Evolutionary conservation across 2,329 filamentous ascomycete species (phyloP), one percentile per base, ranked within the genome.

Genomic region (Chrysoporthe deuterocubensis): DNA sequence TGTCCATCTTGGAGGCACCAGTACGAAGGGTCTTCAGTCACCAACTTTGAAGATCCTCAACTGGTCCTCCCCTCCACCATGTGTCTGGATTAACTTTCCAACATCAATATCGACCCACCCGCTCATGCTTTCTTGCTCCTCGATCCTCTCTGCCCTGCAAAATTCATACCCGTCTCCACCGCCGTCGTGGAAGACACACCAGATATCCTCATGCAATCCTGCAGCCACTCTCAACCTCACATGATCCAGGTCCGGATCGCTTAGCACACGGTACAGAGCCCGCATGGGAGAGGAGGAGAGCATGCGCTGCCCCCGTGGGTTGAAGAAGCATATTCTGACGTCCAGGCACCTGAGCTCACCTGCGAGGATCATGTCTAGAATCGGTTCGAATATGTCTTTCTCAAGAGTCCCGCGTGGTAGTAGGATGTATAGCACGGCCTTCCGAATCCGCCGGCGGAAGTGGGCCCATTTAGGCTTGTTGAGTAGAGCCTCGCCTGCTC

Each of bases 171-270:
- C 61, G 13, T 43, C 60, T 3, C 60, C 60, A 5, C 44, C 32
- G 6, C n/a, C 61, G 13, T 69, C 69, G 58, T 84, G 81, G 69
- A 82, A 84, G 32, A 74, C 76, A 67, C 82, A 84, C 78, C 81
- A 83, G 1, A 78, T 73, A 26, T 71, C 68, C 63, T 75, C 74
- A 69, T 83, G 82, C 52, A 71, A 72, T 21, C 46, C n/a, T 26
- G 72, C 72, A 64, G 76, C 76, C 50, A 82, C 77, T 71, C 74
- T 74, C 40, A 85, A 71, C 66, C 78, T 75, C 16, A 79, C 80
- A 54, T 70, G 76, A 60, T 80, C 74, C 46, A 85, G 74, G 59
- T 83, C 80, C 60, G 83, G 83, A 67, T 85, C 83, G 54, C 78
- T 74, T 65, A 85, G 72, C 21, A 85, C 73, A 63, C 75, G 74